Base-by-base conservation (phyloP, 129 eudicot genomes). In the Artemisia annua region DNA sequence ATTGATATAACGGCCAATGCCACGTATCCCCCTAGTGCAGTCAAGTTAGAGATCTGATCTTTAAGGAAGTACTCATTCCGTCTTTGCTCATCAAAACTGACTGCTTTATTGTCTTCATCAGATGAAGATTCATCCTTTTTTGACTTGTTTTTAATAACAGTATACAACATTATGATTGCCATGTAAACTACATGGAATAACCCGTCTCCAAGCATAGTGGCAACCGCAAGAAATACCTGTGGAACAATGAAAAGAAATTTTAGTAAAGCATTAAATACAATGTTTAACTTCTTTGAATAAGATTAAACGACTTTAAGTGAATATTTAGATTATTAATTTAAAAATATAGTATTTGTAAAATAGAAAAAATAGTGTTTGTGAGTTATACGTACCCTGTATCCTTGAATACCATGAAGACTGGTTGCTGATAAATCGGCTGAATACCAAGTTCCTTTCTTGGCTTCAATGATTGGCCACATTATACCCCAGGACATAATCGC, bases 131-230 rank as follows among this genome's bases (percentile, higher is more conserved):
- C 52, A 7, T 9, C 66, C 57, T 55, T 69, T 66, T 54, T 58
- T 44, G 50, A 64, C 59, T 13, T 63, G 3, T 32, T 48, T 51
- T 14, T 17, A 14, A 64, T 57, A 50, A 75, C 65, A 11, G 74
- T 78, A 28, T 18, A 20, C 9, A 55, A 3, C 39, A 87, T 78
- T n/a, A 77, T 51, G 35, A 80, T 64, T 1, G 48, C 2, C 84
- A 87, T 85, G 82, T 78, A 76, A 1, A 81, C 48, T 5, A 86
- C 78, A 9, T 85, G 88, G 71, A 75, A 86, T 7, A 88, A 73
- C 39, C 96, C 96, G 53, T 88, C 91, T 20, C 96, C 96, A 51
- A 88, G 89, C 80, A 88, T 85, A 66, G 75, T 53, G 2, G 96
- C 79, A 58, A 88, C 83, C 2, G 89, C 86, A 63, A 88, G 80